These are phyloP conservation scores for Picea abies DNA, from an alignment of 83 land plant genomes.

Conservation along the genomic window DNA sequence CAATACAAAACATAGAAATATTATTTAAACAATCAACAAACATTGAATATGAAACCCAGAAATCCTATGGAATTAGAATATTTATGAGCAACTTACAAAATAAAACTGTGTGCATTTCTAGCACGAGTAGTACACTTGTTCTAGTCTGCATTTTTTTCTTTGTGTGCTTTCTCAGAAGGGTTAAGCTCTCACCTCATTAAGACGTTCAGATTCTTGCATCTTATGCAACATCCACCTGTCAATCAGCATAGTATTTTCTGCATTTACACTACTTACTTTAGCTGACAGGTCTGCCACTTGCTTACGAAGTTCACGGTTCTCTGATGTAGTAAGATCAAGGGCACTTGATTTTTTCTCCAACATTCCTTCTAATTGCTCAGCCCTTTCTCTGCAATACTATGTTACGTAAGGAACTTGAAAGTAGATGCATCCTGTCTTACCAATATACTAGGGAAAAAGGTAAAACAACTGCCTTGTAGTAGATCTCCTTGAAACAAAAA, in stretches of 20 bases:
- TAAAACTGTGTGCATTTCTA: no score
- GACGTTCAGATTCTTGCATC: conserved; percentile 94
- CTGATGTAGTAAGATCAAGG: conserved; percentile 57
- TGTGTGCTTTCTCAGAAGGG: not conserved
- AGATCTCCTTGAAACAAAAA: not conserved
- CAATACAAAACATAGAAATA: not conserved
- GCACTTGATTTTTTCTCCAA: conserved; percentile 66
- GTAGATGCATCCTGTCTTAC: not conserved
- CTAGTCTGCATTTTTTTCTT: not conserved
- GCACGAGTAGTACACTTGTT: not conserved
- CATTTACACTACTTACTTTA: conserved; percentile 46
- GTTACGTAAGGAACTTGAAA: conserved; percentile 1
- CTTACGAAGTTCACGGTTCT: conserved; percentile 58
- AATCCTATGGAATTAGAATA: not conserved
- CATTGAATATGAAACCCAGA: not conserved
- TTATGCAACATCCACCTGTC: conserved; percentile 96
- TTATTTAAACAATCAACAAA: not conserved
- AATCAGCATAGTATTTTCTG: conserved; percentile 84
- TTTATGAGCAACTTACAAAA: not conserved
- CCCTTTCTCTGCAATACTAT: conserved; percentile 61
- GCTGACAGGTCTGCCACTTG: conserved; percentile 51
- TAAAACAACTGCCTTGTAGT: not conserved
- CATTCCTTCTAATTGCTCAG: conserved; percentile 40
- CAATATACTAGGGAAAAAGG: not conserved
- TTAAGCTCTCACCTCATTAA: conserved; percentile 77